Conservation (phyloP, 73 alveolate genomes). For the Paramecium octaurelia region DNA sequence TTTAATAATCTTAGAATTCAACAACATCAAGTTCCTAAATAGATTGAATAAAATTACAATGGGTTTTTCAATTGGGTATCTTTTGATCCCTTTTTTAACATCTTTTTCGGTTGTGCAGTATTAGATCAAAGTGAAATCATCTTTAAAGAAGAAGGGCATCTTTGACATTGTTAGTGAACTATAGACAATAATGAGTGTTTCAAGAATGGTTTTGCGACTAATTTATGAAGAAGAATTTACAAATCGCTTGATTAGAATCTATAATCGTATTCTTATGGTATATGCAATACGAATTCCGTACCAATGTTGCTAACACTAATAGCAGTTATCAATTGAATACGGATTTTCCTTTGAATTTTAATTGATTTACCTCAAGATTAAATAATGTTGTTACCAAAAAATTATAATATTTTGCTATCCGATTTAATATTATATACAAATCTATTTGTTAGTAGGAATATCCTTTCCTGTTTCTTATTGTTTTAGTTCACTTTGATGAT, state of each 20-base stretch:
- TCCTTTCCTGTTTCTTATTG: conserved; percentile 6
- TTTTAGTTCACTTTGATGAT: conserved; percentile 15
- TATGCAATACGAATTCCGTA: conserved; percentile 56
- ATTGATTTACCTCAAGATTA: background rate
- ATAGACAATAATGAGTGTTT: background rate
- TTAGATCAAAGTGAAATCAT: conserved; percentile 20
- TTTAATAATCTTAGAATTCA: background rate
- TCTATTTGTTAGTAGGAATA: background rate
- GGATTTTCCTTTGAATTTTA: conserved; percentile 37
- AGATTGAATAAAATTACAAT: background rate
- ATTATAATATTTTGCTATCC: background rate
- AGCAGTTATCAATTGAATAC: background rate
- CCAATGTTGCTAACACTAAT: conserved; percentile 44
- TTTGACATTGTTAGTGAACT: background rate
- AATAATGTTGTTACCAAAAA: conserved; percentile 1
- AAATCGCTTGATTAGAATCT: conserved; percentile 38
- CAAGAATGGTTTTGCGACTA: conserved; percentile 11
- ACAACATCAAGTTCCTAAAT: conserved; percentile 31
- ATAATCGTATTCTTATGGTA: conserved; percentile 61
- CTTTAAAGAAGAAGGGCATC: conserved; percentile 44
- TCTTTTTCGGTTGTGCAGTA: conserved; percentile 52
- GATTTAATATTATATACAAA: background rate
- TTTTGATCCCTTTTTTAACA: conserved; percentile 42
- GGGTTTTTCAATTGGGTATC: conserved; percentile 47
- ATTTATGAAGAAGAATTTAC: background rate